Conservation (phyloP, 805 yeast genomes). For the Clavispora phyllophila region DNA sequence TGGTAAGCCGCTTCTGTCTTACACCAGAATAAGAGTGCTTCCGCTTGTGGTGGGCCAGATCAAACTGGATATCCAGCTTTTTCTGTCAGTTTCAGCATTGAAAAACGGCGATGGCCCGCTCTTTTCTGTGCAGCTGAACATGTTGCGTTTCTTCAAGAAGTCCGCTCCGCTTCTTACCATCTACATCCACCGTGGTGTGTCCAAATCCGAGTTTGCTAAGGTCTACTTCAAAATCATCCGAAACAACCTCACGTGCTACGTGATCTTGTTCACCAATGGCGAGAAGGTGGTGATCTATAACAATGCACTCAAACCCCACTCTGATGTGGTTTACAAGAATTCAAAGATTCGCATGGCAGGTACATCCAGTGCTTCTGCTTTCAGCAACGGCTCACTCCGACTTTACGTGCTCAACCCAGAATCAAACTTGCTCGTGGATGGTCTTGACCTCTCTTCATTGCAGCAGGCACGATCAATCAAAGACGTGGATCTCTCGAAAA, state of each 20-base stretch:
- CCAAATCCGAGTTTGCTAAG: slow-evolving; percentile 21
- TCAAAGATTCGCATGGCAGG: slow-evolving; percentile 29
- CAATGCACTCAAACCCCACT: slow-evolving; percentile 27
- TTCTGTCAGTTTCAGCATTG: slow-evolving; percentile 7
- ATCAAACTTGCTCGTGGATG: slow-evolving; percentile 20
- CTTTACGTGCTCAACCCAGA: slow-evolving; percentile 16
- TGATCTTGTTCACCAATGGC: slow-evolving; percentile 19
- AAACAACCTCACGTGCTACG: slow-evolving; percentile 26
- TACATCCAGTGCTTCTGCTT: slow-evolving; percentile 30
- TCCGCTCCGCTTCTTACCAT: slow-evolving; percentile 27
- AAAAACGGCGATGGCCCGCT: slow-evolving; percentile 8
- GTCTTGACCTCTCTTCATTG: slow-evolving; percentile 9
- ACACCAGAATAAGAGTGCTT: slow-evolving; percentile 11
- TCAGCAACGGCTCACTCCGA: slow-evolving; percentile 27
- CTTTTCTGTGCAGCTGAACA: slow-evolving; percentile 12
- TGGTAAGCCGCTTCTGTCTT: slow-evolving; percentile 9
- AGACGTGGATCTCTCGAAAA: slow-evolving; percentile 9
- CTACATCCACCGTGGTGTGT: slow-evolving; percentile 8
- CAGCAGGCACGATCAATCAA: slow-evolving; percentile 4
- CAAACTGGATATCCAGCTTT: slow-evolving; percentile 10
- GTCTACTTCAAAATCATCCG: slow-evolving; percentile 26
- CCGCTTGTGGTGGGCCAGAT: slow-evolving; percentile 12
- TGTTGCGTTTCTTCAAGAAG: slow-evolving; percentile 18
- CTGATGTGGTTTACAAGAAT: slow-evolving; percentile 22
- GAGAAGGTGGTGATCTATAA: slow-evolving; percentile 19